phyloP scores from a whole-genome alignment of 768 basidiomycete genomes.

The Tulasnella sp. region DNA sequence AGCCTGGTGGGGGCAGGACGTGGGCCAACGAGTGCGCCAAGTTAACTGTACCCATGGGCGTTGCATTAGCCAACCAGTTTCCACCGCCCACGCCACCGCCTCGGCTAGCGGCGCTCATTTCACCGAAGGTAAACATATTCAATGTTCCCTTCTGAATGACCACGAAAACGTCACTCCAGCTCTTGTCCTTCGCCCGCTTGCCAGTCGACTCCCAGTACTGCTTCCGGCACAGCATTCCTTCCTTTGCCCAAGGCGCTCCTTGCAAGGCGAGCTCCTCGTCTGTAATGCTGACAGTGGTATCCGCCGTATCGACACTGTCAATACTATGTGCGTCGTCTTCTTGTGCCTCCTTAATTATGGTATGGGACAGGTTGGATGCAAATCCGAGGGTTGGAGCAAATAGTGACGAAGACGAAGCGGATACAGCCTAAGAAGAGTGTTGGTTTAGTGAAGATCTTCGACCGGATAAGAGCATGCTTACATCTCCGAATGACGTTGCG shows the following conservation, averaged over 20 bases:
- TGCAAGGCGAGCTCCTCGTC: constrained; percentile 95
- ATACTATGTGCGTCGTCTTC: constrained; percentile 83
- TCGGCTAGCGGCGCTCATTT: constrained; percentile 45
- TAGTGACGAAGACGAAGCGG: constrained; percentile 69
- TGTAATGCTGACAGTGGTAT: constrained; percentile 81
- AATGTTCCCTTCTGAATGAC: constrained; percentile 95
- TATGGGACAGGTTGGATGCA: constrained; percentile 92
- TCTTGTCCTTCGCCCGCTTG: constrained; percentile 83
- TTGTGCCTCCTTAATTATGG: constrained; percentile 92
- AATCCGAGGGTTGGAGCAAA: constrained; percentile 91
- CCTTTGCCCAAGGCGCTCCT: constrained; percentile 98
- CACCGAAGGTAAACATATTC: constrained; percentile 95
- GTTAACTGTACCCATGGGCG: constrained; percentile 75
- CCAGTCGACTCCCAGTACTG: constrained; percentile 89
- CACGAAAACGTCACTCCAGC: constrained; percentile 93
- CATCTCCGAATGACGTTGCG: constrained; percentile 86
- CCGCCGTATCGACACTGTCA: constrained; percentile 63
- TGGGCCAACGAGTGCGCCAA: constrained; percentile 89
- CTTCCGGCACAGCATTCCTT: constrained; percentile 93
- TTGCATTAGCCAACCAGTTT: constrained; percentile 95
- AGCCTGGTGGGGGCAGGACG: constrained; percentile 86
- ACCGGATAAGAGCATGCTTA: constrained; percentile 43
- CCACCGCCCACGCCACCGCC: constrained; percentile 85
- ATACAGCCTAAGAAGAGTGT: constrained; percentile 52
- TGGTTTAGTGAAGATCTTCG: neutral